Percentiles rank a stretch among this genome's conserved stretches.
phyloP scores from a whole-genome alignment of 1,139 yeast species.

The Dujonia santamariae region DNA sequence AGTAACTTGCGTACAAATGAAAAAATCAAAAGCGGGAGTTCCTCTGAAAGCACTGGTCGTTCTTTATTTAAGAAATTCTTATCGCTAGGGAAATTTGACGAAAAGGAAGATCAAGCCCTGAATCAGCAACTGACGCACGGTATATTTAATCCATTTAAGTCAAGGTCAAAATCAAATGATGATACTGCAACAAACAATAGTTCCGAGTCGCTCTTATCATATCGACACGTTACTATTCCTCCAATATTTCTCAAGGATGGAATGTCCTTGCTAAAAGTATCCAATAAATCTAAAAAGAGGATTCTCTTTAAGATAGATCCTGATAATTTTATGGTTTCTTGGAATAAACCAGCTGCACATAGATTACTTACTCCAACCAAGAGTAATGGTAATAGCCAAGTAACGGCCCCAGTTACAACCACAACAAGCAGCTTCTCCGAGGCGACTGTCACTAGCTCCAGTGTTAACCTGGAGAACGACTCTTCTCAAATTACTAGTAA shows the following conservation, averaged over 20 bases:
- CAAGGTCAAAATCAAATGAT: not conserved
- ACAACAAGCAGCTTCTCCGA: too few species aligned
- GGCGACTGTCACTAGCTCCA: too few species aligned
- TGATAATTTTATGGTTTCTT: conserved; percentile 38
- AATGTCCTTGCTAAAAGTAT: conserved; percentile 55
- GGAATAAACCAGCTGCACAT: conserved; percentile 34
- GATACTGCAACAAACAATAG: not conserved
- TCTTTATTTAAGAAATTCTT: conserved; percentile 1
- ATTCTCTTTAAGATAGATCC: conserved; percentile 34
- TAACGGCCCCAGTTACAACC: too few species aligned
- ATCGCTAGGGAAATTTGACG: conserved; percentile 1
- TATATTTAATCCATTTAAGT: too few species aligned
- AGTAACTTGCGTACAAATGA: conserved; percentile 24
- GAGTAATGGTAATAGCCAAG: too few species aligned
- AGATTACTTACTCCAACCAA: conserved; percentile 13
- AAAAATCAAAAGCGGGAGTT: not conserved
- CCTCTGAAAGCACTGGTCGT: not conserved
- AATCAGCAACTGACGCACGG: not conserved
- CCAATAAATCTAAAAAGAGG: conserved; percentile 65
- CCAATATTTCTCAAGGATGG: conserved; percentile 40
- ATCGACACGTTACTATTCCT: conserved; percentile 18
- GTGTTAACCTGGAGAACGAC: too few species aligned
- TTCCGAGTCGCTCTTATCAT: too few species aligned
- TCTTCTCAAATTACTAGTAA: conserved; percentile 29
- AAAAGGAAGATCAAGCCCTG: not conserved